Evolutionary conservation across 116 monocot species (phyloP).

Genomic region (Iris pallida): DNA sequence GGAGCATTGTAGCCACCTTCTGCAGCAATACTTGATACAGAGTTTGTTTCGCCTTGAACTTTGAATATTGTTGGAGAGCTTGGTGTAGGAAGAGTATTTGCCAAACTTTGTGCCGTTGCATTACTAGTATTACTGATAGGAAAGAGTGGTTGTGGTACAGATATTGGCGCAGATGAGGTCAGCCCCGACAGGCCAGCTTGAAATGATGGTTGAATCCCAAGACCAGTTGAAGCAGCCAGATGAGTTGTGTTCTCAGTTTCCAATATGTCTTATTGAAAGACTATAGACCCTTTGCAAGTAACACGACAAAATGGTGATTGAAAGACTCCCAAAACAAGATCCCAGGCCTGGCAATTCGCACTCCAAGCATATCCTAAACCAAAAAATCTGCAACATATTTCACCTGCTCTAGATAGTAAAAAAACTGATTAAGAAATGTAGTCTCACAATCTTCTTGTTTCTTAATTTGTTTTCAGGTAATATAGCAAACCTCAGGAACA

Average conservation of each 20-base stretch:
- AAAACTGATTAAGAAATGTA: no score
- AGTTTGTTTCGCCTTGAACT: constrained; percentile 29
- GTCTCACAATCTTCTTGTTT: no score
- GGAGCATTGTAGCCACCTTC: constrained; percentile 20
- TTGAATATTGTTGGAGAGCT: constrained; percentile 25
- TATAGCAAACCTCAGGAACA: no score
- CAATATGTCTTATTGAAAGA: no score
- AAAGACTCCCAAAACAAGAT: no score
- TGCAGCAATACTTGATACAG: constrained; percentile 14
- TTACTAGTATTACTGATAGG: constrained; percentile 50
- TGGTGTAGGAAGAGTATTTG: constrained; percentile 22
- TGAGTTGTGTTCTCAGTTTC: constrained; percentile 38
- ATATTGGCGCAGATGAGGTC: constrained; percentile 31
- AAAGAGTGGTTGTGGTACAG: constrained; percentile 81
- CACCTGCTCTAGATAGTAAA: no score
- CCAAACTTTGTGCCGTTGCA: constrained; percentile 30
- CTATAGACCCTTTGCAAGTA: no score
- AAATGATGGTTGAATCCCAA: constrained; percentile 43
- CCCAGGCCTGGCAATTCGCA: no score
- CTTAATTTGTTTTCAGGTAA: no score
- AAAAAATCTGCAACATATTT: no score
- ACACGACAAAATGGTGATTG: no score
- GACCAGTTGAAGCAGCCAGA: constrained; percentile 30
- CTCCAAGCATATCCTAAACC: no score
- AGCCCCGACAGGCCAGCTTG: constrained; percentile 44